Evolutionary conservation across 2,329 filamentous ascomycete species (phyloP).

Genomic region (Xylaria sp.): DNA sequence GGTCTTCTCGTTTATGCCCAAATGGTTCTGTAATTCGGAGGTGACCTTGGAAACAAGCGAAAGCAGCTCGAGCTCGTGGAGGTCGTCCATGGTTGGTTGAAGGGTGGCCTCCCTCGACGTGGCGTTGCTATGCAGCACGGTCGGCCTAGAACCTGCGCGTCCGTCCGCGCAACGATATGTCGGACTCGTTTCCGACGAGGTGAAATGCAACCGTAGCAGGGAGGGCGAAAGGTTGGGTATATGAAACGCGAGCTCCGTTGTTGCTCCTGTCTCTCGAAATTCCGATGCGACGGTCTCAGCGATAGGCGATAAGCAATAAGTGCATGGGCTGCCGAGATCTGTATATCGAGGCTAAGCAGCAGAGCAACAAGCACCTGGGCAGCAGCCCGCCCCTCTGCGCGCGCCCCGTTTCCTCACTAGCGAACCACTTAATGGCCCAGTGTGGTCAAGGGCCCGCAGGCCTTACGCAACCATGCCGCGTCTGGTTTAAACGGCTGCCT

Average conservation of each 20-base stretch:
- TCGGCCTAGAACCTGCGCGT: neutral
- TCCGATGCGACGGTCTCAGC: conserved; percentile 12
- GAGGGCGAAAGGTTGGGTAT: neutral
- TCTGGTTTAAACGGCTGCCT: conserved; percentile 24
- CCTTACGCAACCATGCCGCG: conserved; percentile 1
- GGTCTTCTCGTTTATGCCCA: conserved; percentile 91
- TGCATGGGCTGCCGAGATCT: neutral
- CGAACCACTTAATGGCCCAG: neutral
- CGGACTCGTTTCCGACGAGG: neutral
- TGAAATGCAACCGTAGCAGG: neutral
- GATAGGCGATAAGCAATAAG: conserved; percentile 13
- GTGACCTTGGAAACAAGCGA: conserved; percentile 95
- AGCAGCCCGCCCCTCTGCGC: no score
- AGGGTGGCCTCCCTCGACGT: neutral
- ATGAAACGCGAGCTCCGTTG: conserved; percentile 10
- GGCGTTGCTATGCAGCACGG: neutral
- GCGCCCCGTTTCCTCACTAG: no score
- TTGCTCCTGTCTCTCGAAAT: neutral
- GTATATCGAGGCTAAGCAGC: neutral
- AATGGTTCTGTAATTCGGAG: conserved; percentile 90
- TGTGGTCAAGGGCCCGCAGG: neutral
- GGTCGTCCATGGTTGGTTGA: conserved; percentile 73
- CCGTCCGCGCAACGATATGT: neutral
- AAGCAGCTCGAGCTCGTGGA: conserved; percentile 88
- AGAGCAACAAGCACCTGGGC: neutral